These are phyloP conservation scores for Kurtzmaniella cleridarum DNA, from an alignment of 805 yeast species.

Conservation along the genomic window DNA sequence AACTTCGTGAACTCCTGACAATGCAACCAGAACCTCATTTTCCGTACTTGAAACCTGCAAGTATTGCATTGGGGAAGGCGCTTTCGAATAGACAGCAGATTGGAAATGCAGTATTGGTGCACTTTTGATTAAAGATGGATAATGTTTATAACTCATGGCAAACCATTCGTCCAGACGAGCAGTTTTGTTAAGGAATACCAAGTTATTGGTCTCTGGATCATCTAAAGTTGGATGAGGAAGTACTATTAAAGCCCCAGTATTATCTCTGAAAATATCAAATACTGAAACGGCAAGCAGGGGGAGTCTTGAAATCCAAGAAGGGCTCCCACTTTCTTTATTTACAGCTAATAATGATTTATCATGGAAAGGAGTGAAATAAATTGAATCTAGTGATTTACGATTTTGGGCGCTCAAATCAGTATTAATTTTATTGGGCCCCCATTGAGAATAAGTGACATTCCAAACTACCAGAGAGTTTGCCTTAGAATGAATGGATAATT, in stretches of 20 bases:
- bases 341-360: conserved; percentile 76
- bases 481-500: conserved; percentile 70
- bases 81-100: conserved; percentile 9
- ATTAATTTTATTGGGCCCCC: conserved; percentile 91
- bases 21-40: conserved; percentile 7
- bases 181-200: conserved; percentile 62
- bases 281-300: conserved; percentile 71
- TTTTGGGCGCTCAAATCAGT: conserved; percentile 40
- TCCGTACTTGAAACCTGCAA: conserved; percentile 11
- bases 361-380: conserved; percentile 79
- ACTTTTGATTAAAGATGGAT: conserved; percentile 75
- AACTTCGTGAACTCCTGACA: conserved; percentile 34
- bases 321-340: conserved; percentile 60
- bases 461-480: conserved; percentile 55
- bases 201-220: conserved; percentile 18
- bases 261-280: conserved; percentile 60
- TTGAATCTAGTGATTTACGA: conserved; percentile 57
- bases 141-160: conserved; percentile 73
- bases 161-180: conserved; percentile 70
- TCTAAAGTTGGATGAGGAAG: conserved; percentile 5
- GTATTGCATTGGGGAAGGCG: conserved; percentile 10
- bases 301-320: conserved; percentile 72
- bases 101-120: conserved; percentile 65
- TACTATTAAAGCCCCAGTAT: conserved; percentile 3
- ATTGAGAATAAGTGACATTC: conserved; percentile 80